Evolutionary conservation across 2,329 filamentous ascomycete species (phyloP), one percentile per base, ranked within the genome.

Genomic region (Neurospora crassa): DNA sequence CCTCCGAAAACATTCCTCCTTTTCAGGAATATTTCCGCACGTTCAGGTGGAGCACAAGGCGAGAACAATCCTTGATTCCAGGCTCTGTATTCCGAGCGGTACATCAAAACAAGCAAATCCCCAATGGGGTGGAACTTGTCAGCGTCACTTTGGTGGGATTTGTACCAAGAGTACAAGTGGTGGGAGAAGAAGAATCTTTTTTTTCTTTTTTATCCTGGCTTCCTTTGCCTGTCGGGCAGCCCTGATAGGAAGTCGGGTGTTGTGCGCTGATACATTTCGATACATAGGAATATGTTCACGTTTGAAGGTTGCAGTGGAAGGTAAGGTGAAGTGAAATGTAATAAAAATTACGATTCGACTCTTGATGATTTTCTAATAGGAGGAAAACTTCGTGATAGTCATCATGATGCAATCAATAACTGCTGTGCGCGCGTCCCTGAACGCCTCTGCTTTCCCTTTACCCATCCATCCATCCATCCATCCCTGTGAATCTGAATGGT

Each of bases 71-170:
- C 89, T 91, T 91, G 88, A 85, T 78, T 79, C 82, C 53, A 70
- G 84, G 86, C 88, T 90, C 87, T 90, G 89, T 91, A 91, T 90
- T 90, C 88, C 87, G 88, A 89, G 89, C 89, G 89, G 88, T 87
- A 91, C 73, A 91, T 85, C 74, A 83, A 40, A 40, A 11, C 37
- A 40, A 40, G 37, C 1, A 40, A 11, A 37, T 37, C 34, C 34
- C 34, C 5, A 8, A 7, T 8, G 34, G 34, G 34, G 4, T 1
- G 5, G 4, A 37, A 37, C 34, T 8, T 59, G 24, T 16, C 53
- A 63, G 53, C 29, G 24, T 3, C 24, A 34, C 24, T 59, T 59
- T 18, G 53, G 53, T 63, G 53, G 53, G 47, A 16, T 14, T 43
- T 43, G 41, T 43, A 18, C 41, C 41, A 10, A 18, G 16, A 43